Evolutionary conservation across 495 filamentous ascomycete genomes (phyloP).

Genomic region (Delitschia confertaspora): DNA sequence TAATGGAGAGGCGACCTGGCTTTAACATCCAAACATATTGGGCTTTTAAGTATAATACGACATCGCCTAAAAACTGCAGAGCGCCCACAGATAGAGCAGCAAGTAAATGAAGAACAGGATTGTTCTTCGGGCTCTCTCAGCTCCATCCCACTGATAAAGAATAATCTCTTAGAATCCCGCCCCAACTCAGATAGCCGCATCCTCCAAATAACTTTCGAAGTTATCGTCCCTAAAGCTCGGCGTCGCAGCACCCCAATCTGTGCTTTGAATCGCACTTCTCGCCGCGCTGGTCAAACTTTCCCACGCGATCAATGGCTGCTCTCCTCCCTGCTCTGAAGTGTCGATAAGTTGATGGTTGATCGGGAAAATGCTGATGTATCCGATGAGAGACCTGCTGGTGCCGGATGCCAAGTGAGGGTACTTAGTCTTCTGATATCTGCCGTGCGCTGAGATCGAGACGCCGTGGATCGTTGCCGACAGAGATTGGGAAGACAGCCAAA

Average conservation of each 20-base stretch:
- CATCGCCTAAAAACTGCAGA: too few relatives aligned
- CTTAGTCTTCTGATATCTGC: slow-evolving; percentile 43
- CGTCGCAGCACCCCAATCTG: slow-evolving; percentile 39
- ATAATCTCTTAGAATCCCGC: too few relatives aligned
- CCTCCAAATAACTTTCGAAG: slow-evolving; percentile 36
- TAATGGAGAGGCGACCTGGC: too few relatives aligned
- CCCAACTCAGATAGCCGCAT: slow-evolving; percentile 33
- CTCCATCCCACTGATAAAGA: too few relatives aligned
- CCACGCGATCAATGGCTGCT: slow-evolving; percentile 48
- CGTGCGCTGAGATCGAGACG: slow-evolving; percentile 45
- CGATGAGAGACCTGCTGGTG: slow-evolving; percentile 37
- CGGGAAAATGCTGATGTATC: slow-evolving; percentile 43
- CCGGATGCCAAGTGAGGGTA: slow-evolving; percentile 18
- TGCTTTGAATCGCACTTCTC: slow-evolving; percentile 35
- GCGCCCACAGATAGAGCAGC: too few relatives aligned
- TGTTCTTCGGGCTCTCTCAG: too few relatives aligned
- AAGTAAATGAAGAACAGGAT: too few relatives aligned
- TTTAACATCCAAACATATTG: too few relatives aligned
- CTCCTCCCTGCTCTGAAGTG: slow-evolving; percentile 40
- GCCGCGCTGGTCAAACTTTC: slow-evolving; percentile 41
- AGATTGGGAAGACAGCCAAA: slow-evolving; percentile 38
- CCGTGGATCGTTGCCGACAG: slow-evolving; percentile 35
- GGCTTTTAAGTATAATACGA: too few relatives aligned
- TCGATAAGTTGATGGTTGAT: slow-evolving; percentile 42
- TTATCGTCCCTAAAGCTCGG: slow-evolving; percentile 41